Percentiles rank a stretch among this genome's conserved stretches.
phyloP scores from a whole-genome alignment of 805 yeast genomes.

The Priceomyces castillae region DNA sequence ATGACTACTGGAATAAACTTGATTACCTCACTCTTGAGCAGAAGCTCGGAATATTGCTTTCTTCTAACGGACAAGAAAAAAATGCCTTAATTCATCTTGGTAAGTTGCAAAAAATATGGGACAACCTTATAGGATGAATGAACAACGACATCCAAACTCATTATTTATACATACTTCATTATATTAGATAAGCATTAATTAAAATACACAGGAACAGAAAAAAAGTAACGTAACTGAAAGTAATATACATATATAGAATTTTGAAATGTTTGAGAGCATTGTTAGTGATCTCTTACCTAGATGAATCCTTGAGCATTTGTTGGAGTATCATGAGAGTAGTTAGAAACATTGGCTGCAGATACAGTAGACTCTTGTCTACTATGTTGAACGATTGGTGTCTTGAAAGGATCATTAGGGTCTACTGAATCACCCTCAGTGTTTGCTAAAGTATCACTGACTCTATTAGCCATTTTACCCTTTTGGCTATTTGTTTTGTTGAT shows the following conservation, averaged over 20 bases:
- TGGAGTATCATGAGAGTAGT: constrained; percentile 18
- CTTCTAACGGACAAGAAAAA: constrained; percentile 4
- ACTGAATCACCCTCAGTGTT: constrained; percentile 9
- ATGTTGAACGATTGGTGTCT: constrained; percentile 15
- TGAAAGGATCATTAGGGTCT: constrained; percentile 8
- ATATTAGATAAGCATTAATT: background rate
- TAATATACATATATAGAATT: background rate
- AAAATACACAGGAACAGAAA: constrained; percentile 1
- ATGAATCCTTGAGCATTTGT: constrained; percentile 26
- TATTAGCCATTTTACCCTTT: constrained; percentile 9
- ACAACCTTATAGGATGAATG: constrained; percentile 4
- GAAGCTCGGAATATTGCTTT: constrained; percentile 11
- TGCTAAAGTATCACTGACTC: constrained; percentile 26
- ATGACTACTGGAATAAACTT: constrained; percentile 5
- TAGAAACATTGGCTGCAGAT: constrained; percentile 17
- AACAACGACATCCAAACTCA: background rate
- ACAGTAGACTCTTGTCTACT: constrained; percentile 23
- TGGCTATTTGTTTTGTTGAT: constrained; percentile 6
- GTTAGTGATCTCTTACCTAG: constrained; percentile 5
- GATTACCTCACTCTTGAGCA: constrained; percentile 16
- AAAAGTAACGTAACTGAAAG: background rate
- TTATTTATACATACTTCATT: background rate
- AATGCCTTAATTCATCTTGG: constrained; percentile 9
- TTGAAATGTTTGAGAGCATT: background rate
- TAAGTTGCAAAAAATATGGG: constrained; percentile 16